Base-by-base conservation (phyloP, 768 basidiomycete genomes). In the Kwoniella dejecticola region DNA sequence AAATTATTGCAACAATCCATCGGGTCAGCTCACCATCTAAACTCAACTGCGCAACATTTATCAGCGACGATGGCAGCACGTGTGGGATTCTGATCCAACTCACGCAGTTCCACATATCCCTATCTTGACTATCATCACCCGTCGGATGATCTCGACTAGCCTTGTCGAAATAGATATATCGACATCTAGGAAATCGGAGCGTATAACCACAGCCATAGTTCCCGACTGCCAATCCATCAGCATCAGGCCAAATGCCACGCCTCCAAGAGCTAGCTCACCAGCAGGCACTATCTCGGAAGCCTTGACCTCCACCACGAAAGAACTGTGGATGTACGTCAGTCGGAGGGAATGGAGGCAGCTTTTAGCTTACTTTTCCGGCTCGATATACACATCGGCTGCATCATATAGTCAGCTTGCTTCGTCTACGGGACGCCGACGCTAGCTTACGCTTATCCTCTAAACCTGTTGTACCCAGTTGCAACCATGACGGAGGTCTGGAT, bases 231-330 rank as follows among this genome's bases (percentile, higher is more conserved):
- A 49, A 23, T 23, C 13, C n/a, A 13, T 52, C 23, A 47, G 44
- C 42, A 38, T 57, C 19, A 5, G 42, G 5, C 29, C 30, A 21
- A 3, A 23, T 40, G 36, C 13, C 33, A 7, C 7, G 33, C 33
- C 7, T 36, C 7, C 15, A 36, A 36, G 7, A 36, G 33, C 33
- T 36, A 15, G 64, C 76, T 40, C 60, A 88, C 91, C 88, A 44
- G 90, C 84, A 10, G 83, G 80, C 1, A 86, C 86, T 53, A 98
- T 90, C 75, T 97, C 93, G 0, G 94, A 90, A 0, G 91, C 95
- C 79, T 98, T 98, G 57, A 98, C 85, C 69, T 89, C 89, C 67
- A 98, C 62, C 33, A 97, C 88, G 77, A 99, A 98, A 0, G 95
- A 96, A 68, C 94, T 96, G 24, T 12, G 0, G 2, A 17, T 23